Percentiles rank a stretch among this genome's conserved stretches.
Evolutionary conservation across 306 rosid genomes (phyloP).

Genomic region (Pyrus pyrifolia): DNA sequence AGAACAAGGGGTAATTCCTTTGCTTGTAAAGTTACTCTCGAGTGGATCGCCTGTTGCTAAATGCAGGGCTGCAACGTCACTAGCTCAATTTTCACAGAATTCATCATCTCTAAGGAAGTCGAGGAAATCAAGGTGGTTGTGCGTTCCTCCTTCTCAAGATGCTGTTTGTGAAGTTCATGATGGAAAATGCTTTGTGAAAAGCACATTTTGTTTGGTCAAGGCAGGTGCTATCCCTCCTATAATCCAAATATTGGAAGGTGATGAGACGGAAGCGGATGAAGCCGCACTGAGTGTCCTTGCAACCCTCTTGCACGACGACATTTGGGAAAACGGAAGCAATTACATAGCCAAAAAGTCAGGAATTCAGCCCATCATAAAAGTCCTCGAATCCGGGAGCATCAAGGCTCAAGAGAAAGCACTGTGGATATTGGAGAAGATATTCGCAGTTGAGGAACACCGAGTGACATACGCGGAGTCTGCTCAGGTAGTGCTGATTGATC

Average conservation of each 20-base stretch:
- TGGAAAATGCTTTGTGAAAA: constrained; percentile 53
- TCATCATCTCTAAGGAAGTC: constrained; percentile 50
- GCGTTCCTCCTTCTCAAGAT: constrained; percentile 48
- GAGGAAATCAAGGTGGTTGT: constrained; percentile 52
- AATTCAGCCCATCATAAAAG: constrained; percentile 48
- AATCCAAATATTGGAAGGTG: constrained; percentile 54
- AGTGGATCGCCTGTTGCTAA: constrained; percentile 48
- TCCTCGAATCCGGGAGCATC: constrained; percentile 41
- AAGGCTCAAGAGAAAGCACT: constrained; percentile 73
- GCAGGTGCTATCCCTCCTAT: constrained; percentile 60
- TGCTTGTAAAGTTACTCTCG: constrained; percentile 66
- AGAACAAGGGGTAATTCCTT: constrained; percentile 68
- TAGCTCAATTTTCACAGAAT: constrained; percentile 76
- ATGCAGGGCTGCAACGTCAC: constrained; percentile 64
- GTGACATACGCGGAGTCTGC: constrained; percentile 55
- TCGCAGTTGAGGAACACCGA: constrained; percentile 53
- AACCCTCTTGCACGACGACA: constrained; percentile 70
- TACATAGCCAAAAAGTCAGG: constrained; percentile 53
- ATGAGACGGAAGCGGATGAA: constrained; percentile 63
- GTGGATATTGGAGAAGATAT: constrained; percentile 81
- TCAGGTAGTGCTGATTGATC: constrained; percentile 75
- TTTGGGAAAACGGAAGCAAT: constrained; percentile 67
- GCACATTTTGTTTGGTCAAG: constrained; percentile 75
- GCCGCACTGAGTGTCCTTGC: constrained; percentile 61
- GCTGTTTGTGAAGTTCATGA: constrained; percentile 72